phyloP scores from a whole-genome alignment of 2,329 filamentous ascomycete species.

The Madurella mycetomatis region DNA sequence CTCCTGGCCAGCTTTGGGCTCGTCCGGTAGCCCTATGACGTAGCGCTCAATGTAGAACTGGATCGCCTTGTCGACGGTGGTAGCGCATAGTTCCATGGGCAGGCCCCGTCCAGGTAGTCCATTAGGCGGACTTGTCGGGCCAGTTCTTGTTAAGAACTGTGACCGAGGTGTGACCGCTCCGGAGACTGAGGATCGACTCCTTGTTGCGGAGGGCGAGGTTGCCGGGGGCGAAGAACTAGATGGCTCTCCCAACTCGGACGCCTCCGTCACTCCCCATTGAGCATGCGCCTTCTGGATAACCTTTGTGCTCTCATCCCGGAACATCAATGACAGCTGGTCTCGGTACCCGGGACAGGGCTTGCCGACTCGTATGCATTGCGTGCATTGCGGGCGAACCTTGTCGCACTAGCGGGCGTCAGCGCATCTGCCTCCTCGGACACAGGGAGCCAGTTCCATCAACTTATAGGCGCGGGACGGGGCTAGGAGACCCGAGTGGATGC shows the following conservation, averaged over 20 bases:
- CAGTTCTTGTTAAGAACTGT: neutral
- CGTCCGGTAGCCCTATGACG: conserved; percentile 48
- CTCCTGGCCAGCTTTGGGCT: conserved; percentile 38
- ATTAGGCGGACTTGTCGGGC: neutral
- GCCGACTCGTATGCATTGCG: conserved; percentile 57
- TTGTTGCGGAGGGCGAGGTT: conserved; percentile 16
- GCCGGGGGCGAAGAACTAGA: conserved; percentile 28
- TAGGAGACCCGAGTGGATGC: neutral
- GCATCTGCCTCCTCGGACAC: neutral
- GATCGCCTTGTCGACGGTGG: conserved; percentile 43
- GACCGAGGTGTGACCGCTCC: conserved; percentile 13
- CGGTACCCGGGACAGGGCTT: conserved; percentile 61
- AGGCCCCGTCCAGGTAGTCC: conserved; percentile 13
- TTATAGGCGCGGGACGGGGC: neutral
- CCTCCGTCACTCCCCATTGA: conserved; percentile 39
- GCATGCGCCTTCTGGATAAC: conserved; percentile 56
- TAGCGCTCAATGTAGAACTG: conserved; percentile 51
- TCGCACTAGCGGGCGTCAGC: conserved; percentile 47
- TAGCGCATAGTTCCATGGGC: conserved; percentile 37
- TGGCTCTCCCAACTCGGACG: conserved; percentile 14
- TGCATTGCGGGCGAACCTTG: conserved; percentile 55
- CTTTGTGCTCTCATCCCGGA: conserved; percentile 61
- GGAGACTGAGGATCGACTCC: conserved; percentile 6
- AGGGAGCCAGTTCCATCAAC: neutral
- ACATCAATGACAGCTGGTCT: conserved; percentile 61